Evolutionary conservation across 2,329 filamentous ascomycete genomes (phyloP).

Genomic region (Aspergillus fumigatus): DNA sequence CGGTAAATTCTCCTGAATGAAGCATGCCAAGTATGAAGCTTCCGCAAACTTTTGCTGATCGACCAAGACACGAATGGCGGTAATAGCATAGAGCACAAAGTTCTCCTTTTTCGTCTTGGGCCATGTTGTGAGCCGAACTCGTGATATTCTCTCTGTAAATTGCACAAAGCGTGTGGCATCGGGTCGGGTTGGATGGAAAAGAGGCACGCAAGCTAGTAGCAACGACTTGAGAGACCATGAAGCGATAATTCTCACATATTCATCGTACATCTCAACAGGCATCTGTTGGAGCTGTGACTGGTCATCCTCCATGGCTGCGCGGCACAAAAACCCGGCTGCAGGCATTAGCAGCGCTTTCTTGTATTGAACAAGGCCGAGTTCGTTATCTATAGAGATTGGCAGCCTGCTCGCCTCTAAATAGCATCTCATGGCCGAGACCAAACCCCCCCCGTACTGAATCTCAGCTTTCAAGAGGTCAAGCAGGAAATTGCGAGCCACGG

Average conservation of each 20-base stretch:
- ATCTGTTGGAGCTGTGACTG: conserved; percentile 22
- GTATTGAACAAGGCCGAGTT: conserved; percentile 1
- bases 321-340: conserved; percentile 23
- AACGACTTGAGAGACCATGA: conserved; percentile 20
- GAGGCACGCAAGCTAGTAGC: conserved; percentile 25
- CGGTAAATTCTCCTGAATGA: conserved; percentile 29
- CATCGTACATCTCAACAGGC: conserved; percentile 27
- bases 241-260: conserved; percentile 24
- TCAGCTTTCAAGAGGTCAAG: conserved; percentile 32
- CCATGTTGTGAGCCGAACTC: conserved; percentile 15
- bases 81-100: conserved; percentile 32
- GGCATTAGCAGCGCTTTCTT: conserved; percentile 18
- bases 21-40: conserved; percentile 25
- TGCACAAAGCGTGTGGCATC: conserved; percentile 27
- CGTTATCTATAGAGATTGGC: conserved; percentile 10
- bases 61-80: conserved; percentile 35
- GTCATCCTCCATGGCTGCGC: conserved; percentile 20
- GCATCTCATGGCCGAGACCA: conserved; percentile 27
- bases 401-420: conserved; percentile 26
- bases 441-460: conserved; percentile 28
- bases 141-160: conserved; percentile 21
- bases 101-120: conserved; percentile 20
- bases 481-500: conserved; percentile 25
- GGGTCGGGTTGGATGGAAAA: conserved; percentile 38
- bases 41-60: conserved; percentile 27